Base-by-base conservation (phyloP, 805 yeast genomes). In the Zygoascus flipseniorum region DNA sequence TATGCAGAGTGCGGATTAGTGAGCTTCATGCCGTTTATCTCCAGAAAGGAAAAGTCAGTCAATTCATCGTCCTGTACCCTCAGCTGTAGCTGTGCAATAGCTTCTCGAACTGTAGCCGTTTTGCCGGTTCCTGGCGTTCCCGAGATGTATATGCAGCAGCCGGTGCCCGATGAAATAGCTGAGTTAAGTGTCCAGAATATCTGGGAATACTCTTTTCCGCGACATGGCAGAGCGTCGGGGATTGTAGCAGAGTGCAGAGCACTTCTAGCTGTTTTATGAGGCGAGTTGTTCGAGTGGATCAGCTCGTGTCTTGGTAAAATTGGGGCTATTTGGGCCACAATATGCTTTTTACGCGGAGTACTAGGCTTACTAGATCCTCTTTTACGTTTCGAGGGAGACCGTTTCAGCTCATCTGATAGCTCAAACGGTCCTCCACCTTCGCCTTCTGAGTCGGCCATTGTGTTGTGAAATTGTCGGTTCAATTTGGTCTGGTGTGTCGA, bases 71-170 rank as follows among this genome's bases (percentile, higher is more conserved):
- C 72, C 55, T 56, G 72, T 67, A 59, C 57, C 19, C 74, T 69
- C 14, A 67, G 63, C 45, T 77, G 75, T 37, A 93, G 69, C 61
- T 85, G 89, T 35, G 80, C 76, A 26, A 93, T 77, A 0, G 86
- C 97, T 62, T 89, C 96, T 52, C 96, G 72, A 1, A 92, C 82
- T 0, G 98, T 92, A 2, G 95, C 93, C 0, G 99, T 92, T 65
- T 93, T 93, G 11, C 99, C 99, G 1, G 95, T 92, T 8, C 99
- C 99, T 0, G 99, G 99, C 0, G 97, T 89, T 2, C 99, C 99
- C 68, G 96, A 88, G 10, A 93, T 82, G 65, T 90, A 93, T 5
- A 93, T 69, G 59, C 96, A 88, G 8, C 90, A 78, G 0, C 98
- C 97, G 1, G 85, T 77, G 43, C 79, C 78, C 14, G 83, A 77